phyloP scores from a whole-genome alignment of 805 yeast genomes.

The Starmerella apis region DNA sequence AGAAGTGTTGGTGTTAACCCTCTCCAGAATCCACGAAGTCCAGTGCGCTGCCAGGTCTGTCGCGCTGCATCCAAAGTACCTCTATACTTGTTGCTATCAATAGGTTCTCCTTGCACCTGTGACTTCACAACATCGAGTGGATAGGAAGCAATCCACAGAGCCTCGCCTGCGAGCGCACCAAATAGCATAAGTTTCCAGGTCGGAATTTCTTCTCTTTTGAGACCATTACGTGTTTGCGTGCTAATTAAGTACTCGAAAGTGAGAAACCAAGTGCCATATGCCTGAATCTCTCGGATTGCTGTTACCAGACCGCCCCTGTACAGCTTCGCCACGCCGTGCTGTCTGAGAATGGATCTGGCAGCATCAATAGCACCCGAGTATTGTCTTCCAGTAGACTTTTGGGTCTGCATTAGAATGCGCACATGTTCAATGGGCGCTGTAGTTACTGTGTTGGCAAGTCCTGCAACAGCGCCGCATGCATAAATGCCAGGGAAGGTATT shows the following conservation, averaged over 20 bases:
- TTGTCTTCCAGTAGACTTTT: slow-evolving; percentile 29
- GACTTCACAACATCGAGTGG: slow-evolving; percentile 60
- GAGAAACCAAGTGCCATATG: slow-evolving; percentile 66
- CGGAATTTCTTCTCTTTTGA: slow-evolving; percentile 39
- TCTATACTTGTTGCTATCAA: slow-evolving; percentile 30
- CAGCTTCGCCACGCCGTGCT: slow-evolving; percentile 41
- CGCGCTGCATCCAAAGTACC: slow-evolving; percentile 38
- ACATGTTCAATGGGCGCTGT: slow-evolving; percentile 59
- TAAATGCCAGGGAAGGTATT: slow-evolving; percentile 45
- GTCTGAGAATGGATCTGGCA: slow-evolving; percentile 35
- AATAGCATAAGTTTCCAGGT: slow-evolving; percentile 46
- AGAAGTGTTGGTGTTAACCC: slow-evolving; percentile 47
- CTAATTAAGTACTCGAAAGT: slow-evolving; percentile 49
- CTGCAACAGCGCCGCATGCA: slow-evolving; percentile 55
- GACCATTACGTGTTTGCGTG: slow-evolving; percentile 19
- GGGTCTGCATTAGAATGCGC: slow-evolving; percentile 51
- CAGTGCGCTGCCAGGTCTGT: slow-evolving; percentile 37
- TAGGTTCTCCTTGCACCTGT: slow-evolving; percentile 45
- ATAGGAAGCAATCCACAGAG: slow-evolving; percentile 57
- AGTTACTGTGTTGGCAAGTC: slow-evolving; percentile 52
- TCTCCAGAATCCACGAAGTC: slow-evolving; percentile 44
- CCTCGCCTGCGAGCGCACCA: slow-evolving; percentile 62
- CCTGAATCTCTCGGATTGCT: slow-evolving; percentile 51
- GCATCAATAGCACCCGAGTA: slow-evolving; percentile 40
- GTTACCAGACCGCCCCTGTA: slow-evolving; percentile 50